A percentile compares a stretch with the other conserved stretches of the same genome.
These are phyloP conservation scores for Amoeboaphelidium protococcarum DNA, from an alignment of 371 early-diverging fungal genomes.

Conservation along the genomic window DNA sequence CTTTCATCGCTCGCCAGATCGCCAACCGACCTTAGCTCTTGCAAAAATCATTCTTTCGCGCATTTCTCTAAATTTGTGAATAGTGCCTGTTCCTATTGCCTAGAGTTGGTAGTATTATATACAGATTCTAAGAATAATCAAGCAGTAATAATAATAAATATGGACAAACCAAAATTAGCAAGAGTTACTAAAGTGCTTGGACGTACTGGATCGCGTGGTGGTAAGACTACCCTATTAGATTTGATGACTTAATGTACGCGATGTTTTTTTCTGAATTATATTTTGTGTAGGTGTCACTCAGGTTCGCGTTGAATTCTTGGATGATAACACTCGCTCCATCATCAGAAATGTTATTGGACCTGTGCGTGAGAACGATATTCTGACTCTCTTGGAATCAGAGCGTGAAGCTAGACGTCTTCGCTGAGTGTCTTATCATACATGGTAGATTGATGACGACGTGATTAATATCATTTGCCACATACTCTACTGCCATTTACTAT, in stretches of 20 bases:
- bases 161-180: constrained; percentile 48
- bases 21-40: too few relatives aligned
- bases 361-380: constrained; percentile 82
- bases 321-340: constrained; percentile 77
- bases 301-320: constrained; percentile 94
- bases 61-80: too few relatives aligned
- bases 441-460: too few relatives aligned
- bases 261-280: not conserved
- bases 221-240: too few relatives aligned
- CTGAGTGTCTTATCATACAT: not conserved
- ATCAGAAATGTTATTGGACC: constrained; percentile 98
- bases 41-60: too few relatives aligned
- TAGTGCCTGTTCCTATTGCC: too few relatives aligned
- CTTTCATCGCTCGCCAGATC: too few relatives aligned
- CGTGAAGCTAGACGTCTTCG: constrained; percentile 90
- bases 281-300: constrained; percentile 65
- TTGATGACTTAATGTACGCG: too few relatives aligned
- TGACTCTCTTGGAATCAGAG: constrained; percentile 91
- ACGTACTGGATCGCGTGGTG: constrained; percentile 95
- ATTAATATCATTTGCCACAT: too few relatives aligned
- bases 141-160: not conserved
- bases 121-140: too few relatives aligned
- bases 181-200: constrained; percentile 85
- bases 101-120: too few relatives aligned
- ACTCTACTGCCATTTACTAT: too few relatives aligned